Evolutionary conservation across 306 rosid species (phyloP).

Genomic region (Alnus glutinosa): DNA sequence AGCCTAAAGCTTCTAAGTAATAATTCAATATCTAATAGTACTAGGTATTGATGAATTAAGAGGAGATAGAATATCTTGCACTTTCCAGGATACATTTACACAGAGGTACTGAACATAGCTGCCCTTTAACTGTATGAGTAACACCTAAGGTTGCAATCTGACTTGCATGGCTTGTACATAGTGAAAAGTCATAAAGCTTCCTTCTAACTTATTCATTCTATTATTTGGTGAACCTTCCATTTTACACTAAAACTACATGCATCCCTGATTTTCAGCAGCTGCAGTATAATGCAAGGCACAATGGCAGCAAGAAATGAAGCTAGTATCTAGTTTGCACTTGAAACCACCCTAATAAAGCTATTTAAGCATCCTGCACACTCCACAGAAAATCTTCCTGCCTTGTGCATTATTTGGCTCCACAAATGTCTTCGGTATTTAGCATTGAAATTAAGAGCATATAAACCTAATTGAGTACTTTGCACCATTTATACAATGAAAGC

Average conservation of each 20-base stretch:
- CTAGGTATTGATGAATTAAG: neutral
- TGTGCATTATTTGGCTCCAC: neutral
- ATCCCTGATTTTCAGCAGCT: neutral
- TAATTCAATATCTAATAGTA: no score
- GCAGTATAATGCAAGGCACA: neutral
- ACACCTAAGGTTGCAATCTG: neutral
- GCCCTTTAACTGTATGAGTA: neutral
- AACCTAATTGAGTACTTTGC: neutral
- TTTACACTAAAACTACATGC: neutral
- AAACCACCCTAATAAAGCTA: neutral
- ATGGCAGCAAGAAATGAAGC: neutral
- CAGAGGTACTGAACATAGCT: neutral
- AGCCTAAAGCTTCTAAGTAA: no score
- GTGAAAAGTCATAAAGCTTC: neutral
- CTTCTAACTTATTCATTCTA: neutral
- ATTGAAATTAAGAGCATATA: neutral
- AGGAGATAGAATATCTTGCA: neutral
- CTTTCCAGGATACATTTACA: neutral
- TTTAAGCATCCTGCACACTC: neutral
- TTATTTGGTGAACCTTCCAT: neutral
- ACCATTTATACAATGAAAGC: neutral
- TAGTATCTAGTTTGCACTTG: neutral
- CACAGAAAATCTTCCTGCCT: neutral
- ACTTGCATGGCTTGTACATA: neutral
- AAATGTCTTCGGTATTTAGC: neutral